Evolutionary conservation across 805 yeast species (phyloP).

Genomic region (Debaryomyces hansenii): DNA sequence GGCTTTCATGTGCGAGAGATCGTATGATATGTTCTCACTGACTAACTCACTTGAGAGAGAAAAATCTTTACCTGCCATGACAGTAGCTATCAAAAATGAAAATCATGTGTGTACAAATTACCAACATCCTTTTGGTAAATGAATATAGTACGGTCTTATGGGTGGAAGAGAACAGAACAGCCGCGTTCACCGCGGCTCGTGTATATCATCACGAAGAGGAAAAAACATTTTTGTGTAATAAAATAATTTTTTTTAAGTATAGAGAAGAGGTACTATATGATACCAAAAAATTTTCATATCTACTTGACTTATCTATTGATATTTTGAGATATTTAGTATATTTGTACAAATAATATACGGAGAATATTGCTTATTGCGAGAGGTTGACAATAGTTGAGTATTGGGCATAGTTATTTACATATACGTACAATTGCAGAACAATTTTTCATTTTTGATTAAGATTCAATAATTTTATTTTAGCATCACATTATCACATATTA

Average conservation of each 20-base stretch:
- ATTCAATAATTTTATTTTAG: not conserved
- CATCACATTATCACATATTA: not conserved
- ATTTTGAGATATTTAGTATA: not conserved
- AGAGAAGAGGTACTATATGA: not conserved
- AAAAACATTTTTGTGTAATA: conserved; percentile 2
- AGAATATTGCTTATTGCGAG: not conserved
- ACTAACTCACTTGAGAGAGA: too few relatives aligned
- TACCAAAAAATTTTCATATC: not conserved
- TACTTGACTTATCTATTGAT: not conserved
- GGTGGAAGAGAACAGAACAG: too few relatives aligned
- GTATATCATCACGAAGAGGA: not conserved
- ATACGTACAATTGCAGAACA: not conserved
- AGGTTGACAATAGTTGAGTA: not conserved
- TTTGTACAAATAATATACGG: not conserved
- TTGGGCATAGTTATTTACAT: not conserved
- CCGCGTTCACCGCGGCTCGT: not conserved
- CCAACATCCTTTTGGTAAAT: too few relatives aligned
- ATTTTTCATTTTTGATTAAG: not conserved
- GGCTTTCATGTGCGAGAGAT: too few relatives aligned
- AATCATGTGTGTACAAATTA: too few relatives aligned
- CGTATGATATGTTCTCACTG: too few relatives aligned
- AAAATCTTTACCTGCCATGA: too few relatives aligned
- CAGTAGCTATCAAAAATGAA: too few relatives aligned
- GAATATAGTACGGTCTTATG: too few relatives aligned
- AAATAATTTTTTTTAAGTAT: not conserved